Conservation (phyloP, 2,329 filamentous ascomycete genomes). For the Fusarium burgessii region DNA sequence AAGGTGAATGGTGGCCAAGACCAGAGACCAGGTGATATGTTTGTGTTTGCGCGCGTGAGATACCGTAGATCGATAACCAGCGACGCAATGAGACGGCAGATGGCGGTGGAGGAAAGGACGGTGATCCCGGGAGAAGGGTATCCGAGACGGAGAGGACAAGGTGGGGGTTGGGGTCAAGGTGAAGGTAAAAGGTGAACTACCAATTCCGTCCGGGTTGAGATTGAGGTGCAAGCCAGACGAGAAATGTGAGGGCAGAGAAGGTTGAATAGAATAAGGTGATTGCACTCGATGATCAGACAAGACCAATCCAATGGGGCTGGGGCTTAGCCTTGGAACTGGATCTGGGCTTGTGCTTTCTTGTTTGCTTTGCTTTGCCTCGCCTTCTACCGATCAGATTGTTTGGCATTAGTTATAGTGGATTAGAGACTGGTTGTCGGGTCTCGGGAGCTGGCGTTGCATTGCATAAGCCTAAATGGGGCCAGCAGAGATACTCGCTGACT, state of each 20-base stretch:
- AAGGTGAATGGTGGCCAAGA: conserved; percentile 20
- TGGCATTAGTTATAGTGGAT: conserved; percentile 42
- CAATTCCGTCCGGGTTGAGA: background rate
- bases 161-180: background rate
- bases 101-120: conserved; percentile 36
- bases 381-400: conserved; percentile 27
- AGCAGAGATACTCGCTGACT: conserved; percentile 9
- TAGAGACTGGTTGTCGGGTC: conserved; percentile 36
- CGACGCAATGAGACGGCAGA: conserved; percentile 20
- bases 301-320: conserved; percentile 20
- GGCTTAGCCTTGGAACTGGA: conserved; percentile 19
- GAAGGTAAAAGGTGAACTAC: background rate
- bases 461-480: conserved; percentile 35
- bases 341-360: conserved; percentile 30
- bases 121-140: conserved; percentile 25
- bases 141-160: conserved; percentile 12
- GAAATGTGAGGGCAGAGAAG: conserved; percentile 7
- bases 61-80: conserved; percentile 34
- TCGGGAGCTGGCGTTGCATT: conserved; percentile 38
- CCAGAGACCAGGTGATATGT: conserved; percentile 24
- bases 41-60: conserved; percentile 12
- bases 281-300: conserved; percentile 14
- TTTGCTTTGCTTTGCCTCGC: conserved; percentile 2
- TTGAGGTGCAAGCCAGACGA: background rate
- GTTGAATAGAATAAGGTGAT: conserved; percentile 14